A percentile compares a stretch with the other conserved stretches of the same genome.
Conservation (phyloP, 768 basidiomycete species). For the Kwoniella bestiolae region DNA sequence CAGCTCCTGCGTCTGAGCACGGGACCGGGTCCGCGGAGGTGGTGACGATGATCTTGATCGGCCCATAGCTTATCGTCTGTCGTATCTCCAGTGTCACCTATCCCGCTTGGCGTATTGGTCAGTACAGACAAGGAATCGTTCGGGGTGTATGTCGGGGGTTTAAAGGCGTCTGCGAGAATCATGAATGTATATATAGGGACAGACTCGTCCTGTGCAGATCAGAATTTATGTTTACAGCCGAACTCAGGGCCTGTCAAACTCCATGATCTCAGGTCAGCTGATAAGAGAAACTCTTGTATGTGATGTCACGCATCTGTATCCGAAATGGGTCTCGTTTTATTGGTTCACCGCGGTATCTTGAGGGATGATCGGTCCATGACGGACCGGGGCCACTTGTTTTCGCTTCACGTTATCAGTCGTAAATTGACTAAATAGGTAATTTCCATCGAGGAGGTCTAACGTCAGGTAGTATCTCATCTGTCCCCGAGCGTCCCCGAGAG, state of each 20-base stretch:
- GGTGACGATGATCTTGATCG: constrained; percentile 13
- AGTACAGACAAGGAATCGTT: background rate
- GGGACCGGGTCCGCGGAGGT: background rate
- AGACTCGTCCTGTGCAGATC: background rate
- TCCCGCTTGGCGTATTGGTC: background rate
- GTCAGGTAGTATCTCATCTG: background rate
- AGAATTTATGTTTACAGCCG: background rate
- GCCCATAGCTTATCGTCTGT: background rate
- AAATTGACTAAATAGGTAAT: constrained; percentile 9
- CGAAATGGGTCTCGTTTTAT: no score
- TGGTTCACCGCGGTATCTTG: no score
- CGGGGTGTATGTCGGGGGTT: constrained; percentile 7
- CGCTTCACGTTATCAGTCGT: no score
- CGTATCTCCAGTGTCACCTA: background rate
- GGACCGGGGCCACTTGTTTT: constrained; percentile 2
- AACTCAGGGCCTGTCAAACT: background rate
- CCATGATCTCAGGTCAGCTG: constrained; percentile 4
- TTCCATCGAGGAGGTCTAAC: no score
- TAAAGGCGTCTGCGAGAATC: background rate
- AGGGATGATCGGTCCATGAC: constrained; percentile 1
- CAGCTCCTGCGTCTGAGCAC: background rate
- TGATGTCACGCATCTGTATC: constrained; percentile 1
- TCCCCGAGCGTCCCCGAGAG: constrained; percentile 2
- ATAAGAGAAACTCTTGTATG: background rate
- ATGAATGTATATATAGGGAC: background rate